Evolutionary conservation across 257 asterid genomes (phyloP).

Genomic region (Solanum dulcamara): DNA sequence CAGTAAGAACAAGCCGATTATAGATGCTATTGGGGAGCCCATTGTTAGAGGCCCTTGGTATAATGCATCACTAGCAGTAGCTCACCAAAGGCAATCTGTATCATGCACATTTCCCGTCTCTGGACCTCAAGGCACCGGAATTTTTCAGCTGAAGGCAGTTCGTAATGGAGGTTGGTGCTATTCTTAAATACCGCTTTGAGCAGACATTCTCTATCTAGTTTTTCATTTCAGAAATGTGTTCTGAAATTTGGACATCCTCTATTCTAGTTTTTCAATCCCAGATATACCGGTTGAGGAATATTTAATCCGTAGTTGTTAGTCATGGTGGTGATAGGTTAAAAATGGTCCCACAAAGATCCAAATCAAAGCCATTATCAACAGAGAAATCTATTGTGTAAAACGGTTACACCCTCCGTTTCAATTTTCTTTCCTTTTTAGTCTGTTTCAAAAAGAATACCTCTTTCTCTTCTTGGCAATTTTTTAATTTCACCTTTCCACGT

Average conservation of each 20-base stretch:
- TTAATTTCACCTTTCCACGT: too few relatives aligned
- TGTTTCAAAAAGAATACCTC: neutral
- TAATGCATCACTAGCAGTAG: slow-evolving; percentile 88
- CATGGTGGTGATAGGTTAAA: neutral
- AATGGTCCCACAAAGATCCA: neutral
- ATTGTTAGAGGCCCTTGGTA: slow-evolving; percentile 96
- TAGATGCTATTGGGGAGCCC: slow-evolving; percentile 86
- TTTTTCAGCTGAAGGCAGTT: slow-evolving; percentile 86
- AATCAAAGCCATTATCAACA: neutral
- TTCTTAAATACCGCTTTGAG: neutral
- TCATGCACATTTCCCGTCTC: slow-evolving; percentile 93
- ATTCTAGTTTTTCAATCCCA: neutral
- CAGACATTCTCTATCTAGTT: neutral
- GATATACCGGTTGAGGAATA: neutral
- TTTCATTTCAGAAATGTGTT: neutral
- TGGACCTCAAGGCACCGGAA: slow-evolving; percentile 92
- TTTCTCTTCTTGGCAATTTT: neutral
- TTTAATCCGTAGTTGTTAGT: neutral
- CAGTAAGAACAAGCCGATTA: slow-evolving; percentile 44
- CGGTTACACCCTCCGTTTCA: neutral
- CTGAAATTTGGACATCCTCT: neutral
- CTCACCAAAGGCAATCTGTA: slow-evolving; percentile 78
- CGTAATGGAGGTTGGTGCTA: slow-evolving; percentile 56
- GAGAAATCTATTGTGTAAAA: neutral
- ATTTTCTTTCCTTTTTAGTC: neutral